phyloP scores from a whole-genome alignment of 2,329 filamentous ascomycete species.

The Westerdykella sp. region DNA sequence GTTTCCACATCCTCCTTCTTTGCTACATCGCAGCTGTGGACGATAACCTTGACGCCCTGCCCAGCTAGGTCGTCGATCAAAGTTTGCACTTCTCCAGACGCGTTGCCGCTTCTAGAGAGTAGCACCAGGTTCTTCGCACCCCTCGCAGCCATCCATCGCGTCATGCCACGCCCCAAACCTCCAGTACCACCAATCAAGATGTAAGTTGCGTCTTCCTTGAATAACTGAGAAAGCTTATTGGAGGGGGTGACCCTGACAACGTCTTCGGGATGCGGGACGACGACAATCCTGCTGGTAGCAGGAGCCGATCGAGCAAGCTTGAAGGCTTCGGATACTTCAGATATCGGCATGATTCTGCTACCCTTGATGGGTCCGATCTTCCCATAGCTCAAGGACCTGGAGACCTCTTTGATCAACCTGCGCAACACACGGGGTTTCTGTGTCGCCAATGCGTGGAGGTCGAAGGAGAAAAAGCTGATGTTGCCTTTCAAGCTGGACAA shows the following conservation, averaged over 20 bases:
- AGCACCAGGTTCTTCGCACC: conserved; percentile 22
- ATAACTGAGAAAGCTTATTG: conserved; percentile 3
- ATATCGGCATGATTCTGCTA: neutral
- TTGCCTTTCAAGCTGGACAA: conserved; percentile 1
- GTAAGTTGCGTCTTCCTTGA: conserved; percentile 18
- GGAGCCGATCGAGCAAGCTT: conserved; percentile 4
- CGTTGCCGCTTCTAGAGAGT: conserved; percentile 14
- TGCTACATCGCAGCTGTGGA: conserved; percentile 14
- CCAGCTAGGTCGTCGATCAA: conserved; percentile 11
- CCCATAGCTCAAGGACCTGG: conserved; percentile 1
- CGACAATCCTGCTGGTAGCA: conserved; percentile 1
- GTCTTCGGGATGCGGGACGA: conserved; percentile 1
- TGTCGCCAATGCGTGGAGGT: conserved; percentile 4
- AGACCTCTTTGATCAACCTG: conserved; percentile 4
- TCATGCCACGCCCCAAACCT: conserved; percentile 23
- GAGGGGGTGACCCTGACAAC: neutral
- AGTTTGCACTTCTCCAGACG: conserved; percentile 8
- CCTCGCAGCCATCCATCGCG: conserved; percentile 19
- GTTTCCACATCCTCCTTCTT: conserved; percentile 9
- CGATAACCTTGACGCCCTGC: conserved; percentile 10
- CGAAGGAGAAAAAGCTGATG: conserved; percentile 3
- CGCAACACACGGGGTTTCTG: conserved; percentile 3
- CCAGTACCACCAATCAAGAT: conserved; percentile 24
- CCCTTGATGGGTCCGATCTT: neutral
- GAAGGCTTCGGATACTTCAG: conserved; percentile 1